Evolutionary conservation across 345 rosid species (phyloP).

Genomic region (Brassica cretica): DNA sequence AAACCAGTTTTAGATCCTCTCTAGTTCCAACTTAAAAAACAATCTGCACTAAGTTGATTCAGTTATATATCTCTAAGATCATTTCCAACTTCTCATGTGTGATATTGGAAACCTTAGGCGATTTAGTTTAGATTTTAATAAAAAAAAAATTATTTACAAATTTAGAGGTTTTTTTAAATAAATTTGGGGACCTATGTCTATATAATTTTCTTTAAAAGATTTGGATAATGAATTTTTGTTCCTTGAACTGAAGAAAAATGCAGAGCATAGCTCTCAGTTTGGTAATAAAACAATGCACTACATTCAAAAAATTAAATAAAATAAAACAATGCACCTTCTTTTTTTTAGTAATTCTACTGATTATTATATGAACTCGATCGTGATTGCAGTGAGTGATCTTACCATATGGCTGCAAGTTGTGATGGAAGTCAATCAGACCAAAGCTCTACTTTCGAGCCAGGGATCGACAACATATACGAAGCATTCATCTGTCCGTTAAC

Average conservation of each 20-base stretch:
- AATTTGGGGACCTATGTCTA: too few species aligned
- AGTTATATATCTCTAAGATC: not conserved
- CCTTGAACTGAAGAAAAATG: not conserved
- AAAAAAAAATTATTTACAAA: too few species aligned
- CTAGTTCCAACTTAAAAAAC: not conserved
- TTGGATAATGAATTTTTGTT: not conserved
- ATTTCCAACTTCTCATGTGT: not conserved
- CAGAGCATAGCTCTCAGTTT: not conserved
- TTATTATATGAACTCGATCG: not conserved
- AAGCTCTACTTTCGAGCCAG: slow-evolving; percentile 65
- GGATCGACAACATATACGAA: slow-evolving; percentile 77
- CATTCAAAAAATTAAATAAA: too few species aligned
- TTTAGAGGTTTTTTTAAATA: too few species aligned
- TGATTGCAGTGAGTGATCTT: slow-evolving; percentile 16
- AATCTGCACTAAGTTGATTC: not conserved
- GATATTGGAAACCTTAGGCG: not conserved
- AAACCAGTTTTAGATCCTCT: not conserved
- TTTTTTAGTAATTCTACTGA: not conserved
- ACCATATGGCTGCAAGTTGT: slow-evolving; percentile 63
- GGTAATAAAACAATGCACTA: not conserved
- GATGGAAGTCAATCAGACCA: slow-evolving; percentile 83
- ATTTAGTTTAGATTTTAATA: too few species aligned
- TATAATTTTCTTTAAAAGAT: too few species aligned
- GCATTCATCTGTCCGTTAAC: slow-evolving; percentile 92
- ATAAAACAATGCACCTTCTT: not conserved